Percentiles rank a stretch among this genome's conserved stretches.
Conservation (phyloP, 1,139 yeast genomes). For the Diutina scorzettiae region DNA sequence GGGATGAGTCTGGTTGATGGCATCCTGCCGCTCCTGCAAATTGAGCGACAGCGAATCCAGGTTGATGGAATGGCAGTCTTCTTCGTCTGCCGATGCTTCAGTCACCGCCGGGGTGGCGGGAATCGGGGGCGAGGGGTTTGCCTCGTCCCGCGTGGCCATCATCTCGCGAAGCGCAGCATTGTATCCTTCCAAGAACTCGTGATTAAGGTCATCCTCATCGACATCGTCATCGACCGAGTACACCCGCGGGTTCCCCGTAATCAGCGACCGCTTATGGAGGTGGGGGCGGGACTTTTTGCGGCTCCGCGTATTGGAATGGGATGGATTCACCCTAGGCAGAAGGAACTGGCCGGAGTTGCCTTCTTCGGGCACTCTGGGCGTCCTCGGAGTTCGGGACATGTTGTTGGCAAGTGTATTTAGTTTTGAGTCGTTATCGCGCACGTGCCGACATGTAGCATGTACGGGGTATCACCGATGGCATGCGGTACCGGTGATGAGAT, state of each 20-base stretch:
- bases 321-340: neutral
- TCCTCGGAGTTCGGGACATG: neutral
- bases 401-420: too few relatives aligned
- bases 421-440: too few relatives aligned
- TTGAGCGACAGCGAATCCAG: conserved; percentile 49
- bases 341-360: neutral
- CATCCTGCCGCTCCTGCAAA: conserved; percentile 87
- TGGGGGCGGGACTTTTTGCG: conserved; percentile 4
- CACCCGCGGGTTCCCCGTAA: neutral
- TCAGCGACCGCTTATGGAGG: neutral
- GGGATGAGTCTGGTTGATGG: conserved; percentile 93
- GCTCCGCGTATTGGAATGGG: neutral
- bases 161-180: conserved; percentile 4
- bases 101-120: neutral
- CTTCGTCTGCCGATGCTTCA: conserved; percentile 4
- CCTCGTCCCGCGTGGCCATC: neutral
- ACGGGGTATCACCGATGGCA: too few relatives aligned
- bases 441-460: too few relatives aligned
- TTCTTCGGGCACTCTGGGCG: neutral
- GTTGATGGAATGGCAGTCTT: conserved; percentile 16
- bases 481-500: too few relatives aligned
- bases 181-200: conserved; percentile 1
- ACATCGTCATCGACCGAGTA: conserved; percentile 4
- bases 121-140: neutral
- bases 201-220: neutral